These are phyloP conservation scores for Arthromyces matolae DNA, from an alignment of 768 basidiomycete species.

Conservation along the genomic window DNA sequence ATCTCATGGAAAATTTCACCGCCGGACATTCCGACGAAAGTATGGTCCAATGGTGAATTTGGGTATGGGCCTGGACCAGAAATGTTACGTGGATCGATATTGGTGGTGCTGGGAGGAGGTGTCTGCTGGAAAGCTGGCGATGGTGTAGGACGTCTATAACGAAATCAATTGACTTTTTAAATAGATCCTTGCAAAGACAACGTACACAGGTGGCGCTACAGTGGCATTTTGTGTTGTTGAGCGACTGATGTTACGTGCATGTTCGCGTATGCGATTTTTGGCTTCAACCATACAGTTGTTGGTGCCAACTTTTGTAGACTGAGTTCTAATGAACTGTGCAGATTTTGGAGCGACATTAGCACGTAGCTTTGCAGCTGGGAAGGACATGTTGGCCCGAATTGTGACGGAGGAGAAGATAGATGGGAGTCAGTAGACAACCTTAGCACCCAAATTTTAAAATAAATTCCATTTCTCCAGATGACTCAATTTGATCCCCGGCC, in stretches of 20 bases:
- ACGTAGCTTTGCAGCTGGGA: slow-evolving; percentile 42
- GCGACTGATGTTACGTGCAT: slow-evolving; percentile 72
- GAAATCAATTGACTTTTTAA: slow-evolving; percentile 6
- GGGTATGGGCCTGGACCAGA: slow-evolving; percentile 38
- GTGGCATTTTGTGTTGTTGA: slow-evolving; percentile 58
- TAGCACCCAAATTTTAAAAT: too few relatives aligned
- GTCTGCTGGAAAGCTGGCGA: slow-evolving; percentile 50
- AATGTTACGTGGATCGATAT: slow-evolving; percentile 28
- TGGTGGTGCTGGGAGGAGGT: slow-evolving; percentile 32
- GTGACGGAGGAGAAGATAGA: slow-evolving; percentile 41
- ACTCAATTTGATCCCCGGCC: too few relatives aligned
- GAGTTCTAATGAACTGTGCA: slow-evolving; percentile 39
- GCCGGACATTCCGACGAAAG: slow-evolving; percentile 91
- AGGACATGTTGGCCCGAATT: slow-evolving; percentile 46
- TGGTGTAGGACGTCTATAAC: slow-evolving; percentile 55
- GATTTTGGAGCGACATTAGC: slow-evolving; percentile 32
- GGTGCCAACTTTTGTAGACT: slow-evolving; percentile 45
- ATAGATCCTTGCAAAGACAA: slow-evolving; percentile 1
- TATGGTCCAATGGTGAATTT: slow-evolving; percentile 61
- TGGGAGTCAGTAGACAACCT: slow-evolving; percentile 7
- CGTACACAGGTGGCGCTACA: slow-evolving; percentile 59
- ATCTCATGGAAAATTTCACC: slow-evolving; percentile 99
- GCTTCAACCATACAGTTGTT: slow-evolving; percentile 64
- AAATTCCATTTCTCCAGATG: too few relatives aligned
- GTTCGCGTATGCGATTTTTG: slow-evolving; percentile 75